phyloP scores from a whole-genome alignment of 2,329 filamentous ascomycete species.

The Plectosphaerella sp. region DNA sequence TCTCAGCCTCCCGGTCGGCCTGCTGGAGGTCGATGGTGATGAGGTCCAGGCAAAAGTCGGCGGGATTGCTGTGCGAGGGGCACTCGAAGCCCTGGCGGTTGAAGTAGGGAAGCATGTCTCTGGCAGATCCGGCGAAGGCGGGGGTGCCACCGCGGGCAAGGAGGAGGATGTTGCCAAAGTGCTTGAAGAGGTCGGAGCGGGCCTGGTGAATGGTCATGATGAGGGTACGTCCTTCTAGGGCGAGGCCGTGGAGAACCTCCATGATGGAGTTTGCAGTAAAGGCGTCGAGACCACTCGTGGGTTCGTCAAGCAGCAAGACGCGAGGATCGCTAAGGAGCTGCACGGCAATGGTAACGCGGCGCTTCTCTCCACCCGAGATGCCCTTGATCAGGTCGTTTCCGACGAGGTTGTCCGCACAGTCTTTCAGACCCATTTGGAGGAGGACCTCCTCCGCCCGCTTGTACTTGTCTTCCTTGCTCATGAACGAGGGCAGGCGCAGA shows the following conservation, averaged over 20 bases:
- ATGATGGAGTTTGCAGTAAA: conserved; percentile 76
- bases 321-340: conserved; percentile 73
- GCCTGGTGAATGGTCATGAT: conserved; percentile 78
- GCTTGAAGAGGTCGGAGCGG: conserved; percentile 65
- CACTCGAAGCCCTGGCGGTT: conserved; percentile 56
- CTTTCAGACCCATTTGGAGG: conserved; percentile 71
- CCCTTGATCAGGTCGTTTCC: conserved; percentile 71
- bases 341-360: conserved; percentile 71
- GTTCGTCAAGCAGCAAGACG: conserved; percentile 70
- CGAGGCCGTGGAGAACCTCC: conserved; percentile 66
- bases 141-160: conserved; percentile 65
- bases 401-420: conserved; percentile 71
- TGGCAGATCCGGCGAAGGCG: conserved; percentile 61
- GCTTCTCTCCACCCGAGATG: conserved; percentile 75
- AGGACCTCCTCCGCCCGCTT: conserved; percentile 67
- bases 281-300: conserved; percentile 71
- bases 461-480: conserved; percentile 64
- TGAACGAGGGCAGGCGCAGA: conserved; percentile 64
- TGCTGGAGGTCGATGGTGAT: conserved; percentile 73
- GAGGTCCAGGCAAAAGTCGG: conserved; percentile 72
- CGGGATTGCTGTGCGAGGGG: conserved; percentile 67
- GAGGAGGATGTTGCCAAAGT: conserved; percentile 68
- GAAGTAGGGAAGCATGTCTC: conserved; percentile 64
- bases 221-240: conserved; percentile 68
- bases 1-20: conserved; percentile 56